Evolutionary conservation across 805 yeast species (phyloP).

Genomic region (Candida broadrunensis): DNA sequence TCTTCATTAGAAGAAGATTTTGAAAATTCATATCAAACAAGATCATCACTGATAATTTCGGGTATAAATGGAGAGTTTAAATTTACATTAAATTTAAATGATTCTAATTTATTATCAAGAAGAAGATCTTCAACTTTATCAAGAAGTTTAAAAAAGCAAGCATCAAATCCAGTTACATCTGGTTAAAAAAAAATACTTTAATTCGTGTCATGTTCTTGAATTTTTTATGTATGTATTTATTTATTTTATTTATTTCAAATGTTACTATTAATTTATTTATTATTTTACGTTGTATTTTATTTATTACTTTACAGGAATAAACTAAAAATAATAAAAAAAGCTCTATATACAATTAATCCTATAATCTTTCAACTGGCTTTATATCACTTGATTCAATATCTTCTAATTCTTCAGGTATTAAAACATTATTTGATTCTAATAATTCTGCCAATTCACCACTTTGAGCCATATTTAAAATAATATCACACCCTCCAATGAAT

Average conservation of each 20-base stretch:
- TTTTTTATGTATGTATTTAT: no score
- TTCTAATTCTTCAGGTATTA: conserved; percentile 76
- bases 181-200: no score
- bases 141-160: neutral
- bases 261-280: neutral
- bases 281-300: neutral
- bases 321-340: no score
- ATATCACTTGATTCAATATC: conserved; percentile 23
- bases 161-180: no score
- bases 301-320: no score
- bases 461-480: conserved; percentile 86
- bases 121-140: conserved; percentile 35
- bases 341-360: no score
- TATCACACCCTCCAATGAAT: conserved; percentile 97
- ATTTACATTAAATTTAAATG: conserved; percentile 61
- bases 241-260: no score
- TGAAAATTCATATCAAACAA: conserved; percentile 22
- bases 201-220: no score
- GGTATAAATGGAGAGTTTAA: conserved; percentile 39
- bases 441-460: conserved; percentile 86
- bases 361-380: conserved; percentile 34
- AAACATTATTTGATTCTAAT: conserved; percentile 72
- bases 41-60: conserved; percentile 38
- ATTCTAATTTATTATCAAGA: conserved; percentile 61
- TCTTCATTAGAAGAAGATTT: conserved; percentile 2